Base-by-base conservation (phyloP, 345 rosid genomes). In the Gossypium anomalum region DNA sequence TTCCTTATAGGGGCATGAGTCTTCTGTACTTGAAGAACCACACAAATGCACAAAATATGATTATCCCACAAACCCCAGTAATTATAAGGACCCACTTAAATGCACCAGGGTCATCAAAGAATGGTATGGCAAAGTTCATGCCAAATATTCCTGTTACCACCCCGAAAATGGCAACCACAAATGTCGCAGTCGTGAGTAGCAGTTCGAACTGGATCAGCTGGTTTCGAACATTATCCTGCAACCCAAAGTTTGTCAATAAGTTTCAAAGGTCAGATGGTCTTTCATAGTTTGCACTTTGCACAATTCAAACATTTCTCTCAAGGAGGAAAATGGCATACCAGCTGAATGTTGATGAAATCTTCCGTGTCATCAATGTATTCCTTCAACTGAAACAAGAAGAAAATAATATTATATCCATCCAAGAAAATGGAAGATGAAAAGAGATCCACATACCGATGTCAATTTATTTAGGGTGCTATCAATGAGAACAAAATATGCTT, bases 131-230 rank as follows among this genome's bases (percentile, higher is more conserved):
- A 70, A 95, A 95, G 75, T 93, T 93, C 99, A 95, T 95, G 23
- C 98, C 98, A 77, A 95, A 95, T 65, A 95, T 80, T 77, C 99
- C 98, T 2, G 98, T 97, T 53, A 95, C 99, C 4, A 95, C 99
- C 60, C 97, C 99, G 71, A 95, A 95, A 53, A 95, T 91, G 51
- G 99, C 97, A 15, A 90, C 99, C 41, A 95, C 98, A 53, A 95
- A 93, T 2, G 98, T 93, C 1, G 97, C 98, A 0, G 99, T 93
- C 0, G 99, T 93, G n/a, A 95, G 88, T 12, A 95, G 86, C 76
- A 95, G 88, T 87, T 95, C 99, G 61, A 93, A 95, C 19, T 95
- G 99, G 84, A 93, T 95, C 81, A 95, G 89, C 80, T 95, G 98
- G 82, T 95, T 95, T 74, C 98, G 88, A 58, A 95, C 99, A 78